These are phyloP conservation scores for Pleurotus ostreatus DNA, from an alignment of 768 basidiomycete genomes.

Conservation along the genomic window DNA sequence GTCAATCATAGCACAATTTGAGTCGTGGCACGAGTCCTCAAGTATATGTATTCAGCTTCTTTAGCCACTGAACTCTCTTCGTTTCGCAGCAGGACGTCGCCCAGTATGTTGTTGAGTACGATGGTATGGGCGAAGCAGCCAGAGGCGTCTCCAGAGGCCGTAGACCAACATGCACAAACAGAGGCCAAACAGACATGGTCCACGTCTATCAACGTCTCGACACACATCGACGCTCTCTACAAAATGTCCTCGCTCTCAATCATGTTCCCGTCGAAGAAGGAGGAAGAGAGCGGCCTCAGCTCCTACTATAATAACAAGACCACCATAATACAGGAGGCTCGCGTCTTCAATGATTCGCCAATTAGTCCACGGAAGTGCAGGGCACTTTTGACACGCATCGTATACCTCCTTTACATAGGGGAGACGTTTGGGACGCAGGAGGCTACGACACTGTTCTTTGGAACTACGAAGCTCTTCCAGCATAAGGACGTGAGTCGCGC, in stretches of 20 bases:
- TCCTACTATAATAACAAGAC: constrained; percentile 96
- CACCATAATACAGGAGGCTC: constrained; percentile 96
- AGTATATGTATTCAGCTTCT: no score
- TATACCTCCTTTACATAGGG: constrained; percentile 94
- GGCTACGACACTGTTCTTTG: constrained; percentile 97
- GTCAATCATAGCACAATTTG: background rate
- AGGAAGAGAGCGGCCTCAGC: constrained; percentile 92
- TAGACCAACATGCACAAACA: constrained; percentile 22
- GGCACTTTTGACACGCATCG: constrained; percentile 91
- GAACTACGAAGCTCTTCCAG: constrained; percentile 97
- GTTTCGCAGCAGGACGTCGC: no score
- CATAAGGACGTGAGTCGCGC: constrained; percentile 88
- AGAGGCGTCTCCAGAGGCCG: constrained; percentile 7
- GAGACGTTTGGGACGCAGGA: constrained; percentile 95
- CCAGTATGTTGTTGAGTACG: no score
- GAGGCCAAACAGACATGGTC: constrained; percentile 34
- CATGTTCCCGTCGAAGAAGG: constrained; percentile 89
- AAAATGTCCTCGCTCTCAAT: constrained; percentile 49
- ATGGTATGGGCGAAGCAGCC: background rate
- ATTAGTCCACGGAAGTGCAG: constrained; percentile 97
- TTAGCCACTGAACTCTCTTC: no score
- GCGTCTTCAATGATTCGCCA: constrained; percentile 98
- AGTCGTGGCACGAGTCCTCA: background rate
- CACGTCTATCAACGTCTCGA: constrained; percentile 31
- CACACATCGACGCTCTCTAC: constrained; percentile 14